Percentiles rank a stretch among this genome's conserved stretches.
Evolutionary conservation across 352 stramenopile genomes (phyloP).

Genomic region (Lagenidium sp.): DNA sequence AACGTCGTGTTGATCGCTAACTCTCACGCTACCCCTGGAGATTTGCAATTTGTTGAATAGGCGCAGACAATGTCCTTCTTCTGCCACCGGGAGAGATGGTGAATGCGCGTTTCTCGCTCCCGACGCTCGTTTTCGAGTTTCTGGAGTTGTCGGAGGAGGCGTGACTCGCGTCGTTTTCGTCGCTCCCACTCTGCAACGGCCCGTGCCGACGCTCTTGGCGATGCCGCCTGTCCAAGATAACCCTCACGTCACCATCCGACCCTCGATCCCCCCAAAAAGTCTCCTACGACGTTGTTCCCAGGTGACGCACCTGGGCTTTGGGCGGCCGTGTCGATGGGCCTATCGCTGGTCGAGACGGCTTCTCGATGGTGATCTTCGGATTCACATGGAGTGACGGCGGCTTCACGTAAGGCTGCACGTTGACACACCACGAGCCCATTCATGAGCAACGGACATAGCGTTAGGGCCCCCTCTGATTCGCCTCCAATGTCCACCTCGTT

Average conservation of each 20-base stretch:
- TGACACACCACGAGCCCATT: too few relatives aligned
- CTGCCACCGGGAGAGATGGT: conserved; percentile 38
- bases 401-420: conserved; percentile 22
- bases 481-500: too few relatives aligned
- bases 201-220: neutral
- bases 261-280: too few relatives aligned
- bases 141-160: conserved; percentile 21
- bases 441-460: too few relatives aligned
- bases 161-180: conserved; percentile 36
- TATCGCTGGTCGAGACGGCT: too few relatives aligned
- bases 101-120: conserved; percentile 20
- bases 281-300: too few relatives aligned
- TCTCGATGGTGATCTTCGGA: conserved; percentile 2
- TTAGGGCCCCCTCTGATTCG: too few relatives aligned
- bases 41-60: conserved; percentile 58
- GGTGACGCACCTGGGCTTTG: too few relatives aligned
- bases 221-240: neutral
- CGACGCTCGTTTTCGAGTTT: conserved; percentile 15
- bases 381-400: conserved; percentile 48
- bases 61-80: conserved; percentile 65
- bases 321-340: too few relatives aligned
- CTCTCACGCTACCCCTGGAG: too few relatives aligned
- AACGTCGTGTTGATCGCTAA: too few relatives aligned
- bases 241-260: neutral
- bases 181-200: conserved; percentile 34